phyloP scores from a whole-genome alignment of 1,139 yeast species.

The Debaryomyces udenii region DNA sequence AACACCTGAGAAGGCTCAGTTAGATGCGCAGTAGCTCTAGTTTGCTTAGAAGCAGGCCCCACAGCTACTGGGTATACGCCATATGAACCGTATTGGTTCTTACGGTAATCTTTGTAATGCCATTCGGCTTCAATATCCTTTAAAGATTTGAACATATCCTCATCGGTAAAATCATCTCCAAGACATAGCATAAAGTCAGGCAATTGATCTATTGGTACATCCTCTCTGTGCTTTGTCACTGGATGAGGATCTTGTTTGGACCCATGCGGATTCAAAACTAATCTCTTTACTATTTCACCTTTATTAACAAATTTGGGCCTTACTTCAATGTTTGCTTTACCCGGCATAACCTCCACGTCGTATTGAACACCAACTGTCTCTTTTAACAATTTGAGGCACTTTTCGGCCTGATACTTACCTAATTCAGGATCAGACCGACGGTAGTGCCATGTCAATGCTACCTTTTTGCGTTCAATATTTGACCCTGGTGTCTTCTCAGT shows the following conservation, averaged over 20 bases:
- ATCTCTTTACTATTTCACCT: constrained; percentile 89
- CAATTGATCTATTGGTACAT: constrained; percentile 48
- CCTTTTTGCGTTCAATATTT: constrained; percentile 82
- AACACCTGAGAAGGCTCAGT: constrained; percentile 84
- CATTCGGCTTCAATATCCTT: constrained; percentile 59
- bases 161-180: constrained; percentile 97
- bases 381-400: constrained; percentile 66
- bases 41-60: constrained; percentile 90
- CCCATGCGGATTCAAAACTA: constrained; percentile 68
- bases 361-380: constrained; percentile 63
- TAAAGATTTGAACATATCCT: constrained; percentile 89
- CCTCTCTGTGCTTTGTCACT: constrained; percentile 25
- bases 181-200: constrained; percentile 88
- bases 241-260: constrained; percentile 40
- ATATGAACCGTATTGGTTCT: constrained; percentile 51
- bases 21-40: constrained; percentile 86
- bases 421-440: constrained; percentile 92
- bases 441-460: constrained; percentile 97
- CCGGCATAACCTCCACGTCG: constrained; percentile 93
- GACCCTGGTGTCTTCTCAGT: constrained; percentile 93
- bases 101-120: constrained; percentile 38
- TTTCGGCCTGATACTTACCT: constrained; percentile 83
- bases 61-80: constrained; percentile 90
- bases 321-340: constrained; percentile 93
- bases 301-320: constrained; percentile 93